phyloP scores from a whole-genome alignment of 139 green algal species.

The Mesostigma viride region DNA sequence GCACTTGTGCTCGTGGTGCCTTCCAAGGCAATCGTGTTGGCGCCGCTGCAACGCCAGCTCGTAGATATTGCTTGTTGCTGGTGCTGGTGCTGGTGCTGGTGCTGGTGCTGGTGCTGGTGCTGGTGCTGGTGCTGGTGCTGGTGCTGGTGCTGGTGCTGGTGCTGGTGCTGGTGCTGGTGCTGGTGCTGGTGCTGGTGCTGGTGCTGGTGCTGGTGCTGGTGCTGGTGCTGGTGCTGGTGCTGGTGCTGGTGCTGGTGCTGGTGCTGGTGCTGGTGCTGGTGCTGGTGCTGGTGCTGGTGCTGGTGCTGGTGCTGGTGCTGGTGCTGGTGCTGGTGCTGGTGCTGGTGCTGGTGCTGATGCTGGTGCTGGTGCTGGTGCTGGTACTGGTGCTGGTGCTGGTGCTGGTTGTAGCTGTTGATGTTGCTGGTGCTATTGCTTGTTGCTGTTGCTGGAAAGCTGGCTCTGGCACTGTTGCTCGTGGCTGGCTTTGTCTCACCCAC shows the following conservation, averaged over 20 bases:
- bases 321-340: neutral
- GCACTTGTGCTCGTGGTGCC: conserved; percentile 1
- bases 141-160: neutral
- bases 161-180: neutral
- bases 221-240: neutral
- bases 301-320: neutral
- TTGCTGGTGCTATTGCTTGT: neutral
- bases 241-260: neutral
- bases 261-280: neutral
- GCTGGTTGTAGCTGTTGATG: neutral
- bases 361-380: no score
- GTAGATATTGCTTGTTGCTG: no score
- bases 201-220: neutral
- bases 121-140: neutral
- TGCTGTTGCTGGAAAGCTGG: conserved; percentile 27
- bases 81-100: neutral
- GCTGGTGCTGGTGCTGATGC: neutral
- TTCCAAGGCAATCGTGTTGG: no score
- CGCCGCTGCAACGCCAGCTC: no score
- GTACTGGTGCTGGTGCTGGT: neutral
- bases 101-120: neutral
- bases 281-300: neutral
- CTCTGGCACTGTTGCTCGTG: conserved; percentile 29
- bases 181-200: neutral
- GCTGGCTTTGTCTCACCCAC: neutral